Percentiles rank a stretch among this genome's conserved stretches.
phyloP scores from a whole-genome alignment of 768 basidiomycete genomes.

The Hebeloma cylindrosporum region DNA sequence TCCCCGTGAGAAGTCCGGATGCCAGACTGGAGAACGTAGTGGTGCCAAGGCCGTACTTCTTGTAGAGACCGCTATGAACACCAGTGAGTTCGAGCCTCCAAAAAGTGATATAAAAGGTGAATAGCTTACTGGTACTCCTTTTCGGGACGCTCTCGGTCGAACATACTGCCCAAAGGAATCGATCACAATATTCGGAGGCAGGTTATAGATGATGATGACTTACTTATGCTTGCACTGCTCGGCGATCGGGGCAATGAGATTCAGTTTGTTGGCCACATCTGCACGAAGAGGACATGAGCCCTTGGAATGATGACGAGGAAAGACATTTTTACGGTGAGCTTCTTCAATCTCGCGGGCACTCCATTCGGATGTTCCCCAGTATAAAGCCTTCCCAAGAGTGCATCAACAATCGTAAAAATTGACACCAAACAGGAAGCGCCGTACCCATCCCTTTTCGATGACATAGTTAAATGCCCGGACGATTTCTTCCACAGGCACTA shows the following conservation, averaged over 20 bases:
- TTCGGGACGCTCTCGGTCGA: slow-evolving; percentile 79
- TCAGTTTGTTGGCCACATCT: slow-evolving; percentile 68
- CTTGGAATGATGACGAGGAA: not conserved
- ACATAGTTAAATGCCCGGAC: slow-evolving; percentile 77
- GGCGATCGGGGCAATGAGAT: slow-evolving; percentile 65
- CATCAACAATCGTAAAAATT: not conserved
- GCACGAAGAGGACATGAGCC: not conserved
- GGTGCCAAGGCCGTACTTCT: slow-evolving; percentile 66
- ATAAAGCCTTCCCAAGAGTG: slow-evolving; percentile 44
- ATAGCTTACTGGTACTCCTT: slow-evolving; percentile 62
- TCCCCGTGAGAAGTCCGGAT: slow-evolving; percentile 73
- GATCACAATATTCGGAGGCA: not conserved
- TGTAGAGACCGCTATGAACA: slow-evolving; percentile 51
- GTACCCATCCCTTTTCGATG: slow-evolving; percentile 65
- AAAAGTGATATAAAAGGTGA: not conserved
- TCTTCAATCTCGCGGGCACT: slow-evolving; percentile 67
- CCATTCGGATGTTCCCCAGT: slow-evolving; percentile 81
- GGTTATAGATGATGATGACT: slow-evolving; percentile 11
- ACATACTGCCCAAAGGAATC: slow-evolving; percentile 47
- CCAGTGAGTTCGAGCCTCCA: not conserved
- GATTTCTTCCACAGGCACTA: slow-evolving; percentile 67
- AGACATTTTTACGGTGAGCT: slow-evolving; percentile 46
- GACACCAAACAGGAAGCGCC: slow-evolving; percentile 17
- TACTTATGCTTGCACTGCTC: slow-evolving; percentile 77
- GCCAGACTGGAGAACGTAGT: slow-evolving; percentile 76